Evolutionary conservation across 2,329 filamentous ascomycete species (phyloP).

Genomic region (Orbilia blumenaviensis): DNA sequence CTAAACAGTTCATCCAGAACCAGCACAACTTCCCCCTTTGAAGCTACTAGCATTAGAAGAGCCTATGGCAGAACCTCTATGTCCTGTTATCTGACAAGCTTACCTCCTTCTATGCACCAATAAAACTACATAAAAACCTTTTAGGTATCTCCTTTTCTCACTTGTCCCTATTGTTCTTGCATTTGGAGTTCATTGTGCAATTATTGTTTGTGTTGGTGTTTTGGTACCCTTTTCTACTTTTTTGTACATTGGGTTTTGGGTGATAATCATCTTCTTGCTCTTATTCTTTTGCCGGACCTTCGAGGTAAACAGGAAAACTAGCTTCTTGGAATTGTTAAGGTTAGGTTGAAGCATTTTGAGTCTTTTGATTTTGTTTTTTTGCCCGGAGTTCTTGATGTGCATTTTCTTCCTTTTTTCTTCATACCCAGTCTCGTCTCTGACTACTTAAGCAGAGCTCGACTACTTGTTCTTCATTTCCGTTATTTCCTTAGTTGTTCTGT

Average conservation of each 20-base stretch:
- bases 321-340: background rate
- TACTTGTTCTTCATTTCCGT: background rate
- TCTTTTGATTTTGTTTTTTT: background rate
- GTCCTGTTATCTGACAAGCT: background rate
- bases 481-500: background rate
- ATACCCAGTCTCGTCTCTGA: background rate
- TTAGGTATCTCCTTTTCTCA: background rate
- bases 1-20: background rate
- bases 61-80: background rate
- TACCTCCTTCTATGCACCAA: background rate
- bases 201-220: constrained; percentile 23
- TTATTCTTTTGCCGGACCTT: background rate
- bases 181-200: background rate
- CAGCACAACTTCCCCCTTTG: background rate
- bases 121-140: background rate
- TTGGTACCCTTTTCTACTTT: background rate
- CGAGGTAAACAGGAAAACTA: no score
- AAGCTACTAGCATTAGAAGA: background rate
- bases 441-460: background rate
- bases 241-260: constrained; percentile 7
- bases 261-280: constrained; percentile 3
- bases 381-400: no score
- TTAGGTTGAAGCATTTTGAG: background rate
- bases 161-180: constrained; percentile 9
- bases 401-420: background rate